Evolutionary conservation across 2,329 filamentous ascomycete genomes (phyloP).

Genomic region (Cryphonectria japonica): DNA sequence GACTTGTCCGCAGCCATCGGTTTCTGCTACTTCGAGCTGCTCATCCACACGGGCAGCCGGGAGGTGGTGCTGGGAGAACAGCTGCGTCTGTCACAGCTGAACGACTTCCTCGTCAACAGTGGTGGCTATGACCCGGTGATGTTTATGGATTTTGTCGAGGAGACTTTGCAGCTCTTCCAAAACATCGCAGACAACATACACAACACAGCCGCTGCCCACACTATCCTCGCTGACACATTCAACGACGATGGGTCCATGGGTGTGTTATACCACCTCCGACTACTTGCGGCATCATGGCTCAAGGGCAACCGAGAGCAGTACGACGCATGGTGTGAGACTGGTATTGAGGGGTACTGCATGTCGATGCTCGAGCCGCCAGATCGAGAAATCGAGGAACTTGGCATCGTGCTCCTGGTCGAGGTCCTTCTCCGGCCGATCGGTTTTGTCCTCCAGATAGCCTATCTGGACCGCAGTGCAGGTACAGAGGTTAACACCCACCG

Average conservation of each 20-base stretch:
- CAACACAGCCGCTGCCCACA: slow-evolving; percentile 60
- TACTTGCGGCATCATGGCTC: slow-evolving; percentile 84
- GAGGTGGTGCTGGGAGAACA: slow-evolving; percentile 71
- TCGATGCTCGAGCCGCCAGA: slow-evolving; percentile 73
- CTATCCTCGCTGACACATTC: slow-evolving; percentile 66
- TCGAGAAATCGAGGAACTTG: slow-evolving; percentile 90
- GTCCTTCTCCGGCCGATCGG: slow-evolving; percentile 78
- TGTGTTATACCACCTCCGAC: slow-evolving; percentile 83
- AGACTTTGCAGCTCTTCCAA: slow-evolving; percentile 69
- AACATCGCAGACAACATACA: slow-evolving; percentile 64
- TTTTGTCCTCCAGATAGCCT: slow-evolving; percentile 84
- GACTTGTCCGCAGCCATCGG: slow-evolving; percentile 70
- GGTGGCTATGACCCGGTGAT: slow-evolving; percentile 73
- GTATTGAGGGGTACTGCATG: slow-evolving; percentile 70
- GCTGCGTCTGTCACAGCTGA: slow-evolving; percentile 71
- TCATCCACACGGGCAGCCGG: slow-evolving; percentile 69
- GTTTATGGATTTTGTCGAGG: slow-evolving; percentile 83
- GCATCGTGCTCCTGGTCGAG: slow-evolving; percentile 75
- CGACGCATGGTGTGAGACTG: slow-evolving; percentile 66
- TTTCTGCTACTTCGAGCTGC: slow-evolving; percentile 89
- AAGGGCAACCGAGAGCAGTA: slow-evolving; percentile 73
- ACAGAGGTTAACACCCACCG: slow-evolving; percentile 73
- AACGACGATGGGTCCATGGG: slow-evolving; percentile 71
- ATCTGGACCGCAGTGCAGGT: slow-evolving; percentile 85
- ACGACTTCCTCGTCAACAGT: slow-evolving; percentile 68